Evolutionary conservation across 305 asterid species (phyloP), one percentile per base, ranked within the genome.

Genomic region (Striga hermonthica): DNA sequence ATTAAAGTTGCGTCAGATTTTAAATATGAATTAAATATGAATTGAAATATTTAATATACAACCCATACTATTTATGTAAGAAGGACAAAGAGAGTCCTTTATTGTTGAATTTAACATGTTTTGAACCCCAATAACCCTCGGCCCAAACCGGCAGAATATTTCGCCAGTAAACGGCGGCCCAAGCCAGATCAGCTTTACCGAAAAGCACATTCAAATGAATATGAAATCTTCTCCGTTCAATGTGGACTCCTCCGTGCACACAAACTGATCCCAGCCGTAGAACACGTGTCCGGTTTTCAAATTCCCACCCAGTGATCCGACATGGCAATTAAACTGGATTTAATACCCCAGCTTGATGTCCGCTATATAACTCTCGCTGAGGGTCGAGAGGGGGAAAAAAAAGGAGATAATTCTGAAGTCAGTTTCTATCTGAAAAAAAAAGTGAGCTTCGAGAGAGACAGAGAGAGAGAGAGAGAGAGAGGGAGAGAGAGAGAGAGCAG

Each of bases 271-370:
- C 15, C 9, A 50, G 37, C 87, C 87, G 78, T 81, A 22, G 13
- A 5, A 74, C 9, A 36, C 15, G 22, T n/a, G 73, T 75, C 56
- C 68, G 4, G 57, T 57, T 61, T 70, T 49, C 31, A 63, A 72
- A 74, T 69, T 76, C 64, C 78, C 80, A 86, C 81, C 81, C 69
- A 63, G 83, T 72, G 72, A 73, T 79, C 89, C 79, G 67, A 85
- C 84, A 64, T 84, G 89, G 84, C 85, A 78, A 78, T 76, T 78
- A 71, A 85, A 87, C 74, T 64, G 74, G 73, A 78, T 83, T 80
- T 79, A 69, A 88, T 80, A 78, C 75, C 90, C 82, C 79, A 75
- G 66, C 81, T 83, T 86, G 78, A 78, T 75, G 88, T 91, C 96
- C 98, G 96, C 76, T 9, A 5, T 73, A 75, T 75, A 78, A 78